Conservation (phyloP, 1,139 yeast species). For the Yamadazyma triangularis region DNA sequence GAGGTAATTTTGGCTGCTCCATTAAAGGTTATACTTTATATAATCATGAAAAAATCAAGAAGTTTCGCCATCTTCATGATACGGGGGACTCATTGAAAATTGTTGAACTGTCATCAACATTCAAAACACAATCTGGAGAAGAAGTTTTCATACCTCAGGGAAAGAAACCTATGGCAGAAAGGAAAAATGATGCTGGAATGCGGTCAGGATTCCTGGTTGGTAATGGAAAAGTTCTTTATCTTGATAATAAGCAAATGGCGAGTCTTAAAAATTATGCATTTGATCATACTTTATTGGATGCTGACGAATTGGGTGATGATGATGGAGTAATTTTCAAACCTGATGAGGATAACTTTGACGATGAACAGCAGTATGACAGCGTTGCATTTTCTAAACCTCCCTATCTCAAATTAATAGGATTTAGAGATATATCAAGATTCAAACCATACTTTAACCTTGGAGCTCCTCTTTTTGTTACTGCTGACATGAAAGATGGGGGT, state of each 20-base stretch:
- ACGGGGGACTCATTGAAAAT: conserved; percentile 47
- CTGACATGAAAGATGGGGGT: conserved; percentile 32
- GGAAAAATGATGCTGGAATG: conserved; percentile 39
- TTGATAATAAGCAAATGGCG: conserved; percentile 23
- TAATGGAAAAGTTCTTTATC: conserved; percentile 24
- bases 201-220: conserved; percentile 26
- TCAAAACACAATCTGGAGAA: conserved; percentile 17
- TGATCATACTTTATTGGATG: conserved; percentile 33
- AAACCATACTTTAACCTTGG: conserved; percentile 51
- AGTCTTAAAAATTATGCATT: conserved; percentile 31
- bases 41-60: conserved; percentile 46
- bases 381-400: conserved; percentile 27
- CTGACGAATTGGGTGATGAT: conserved; percentile 13
- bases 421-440: conserved; percentile 40
- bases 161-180: conserved; percentile 20
- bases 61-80: conserved; percentile 40
- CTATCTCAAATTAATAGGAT: conserved; percentile 60
- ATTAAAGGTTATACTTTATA: conserved; percentile 69
- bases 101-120: conserved; percentile 46
- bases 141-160: conserved; percentile 13
- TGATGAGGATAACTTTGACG: conserved; percentile 9
- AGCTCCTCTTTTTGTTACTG: conserved; percentile 56
- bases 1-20: conserved; percentile 54
- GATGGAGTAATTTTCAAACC: conserved; percentile 4
- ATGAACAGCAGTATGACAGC: conserved; percentile 10